A percentile compares a stretch with the other conserved stretches of the same genome.
These are phyloP conservation scores for Stygiomarasmius scandens DNA, from an alignment of 1,284 basidiomycete species.

Conservation along the genomic window DNA sequence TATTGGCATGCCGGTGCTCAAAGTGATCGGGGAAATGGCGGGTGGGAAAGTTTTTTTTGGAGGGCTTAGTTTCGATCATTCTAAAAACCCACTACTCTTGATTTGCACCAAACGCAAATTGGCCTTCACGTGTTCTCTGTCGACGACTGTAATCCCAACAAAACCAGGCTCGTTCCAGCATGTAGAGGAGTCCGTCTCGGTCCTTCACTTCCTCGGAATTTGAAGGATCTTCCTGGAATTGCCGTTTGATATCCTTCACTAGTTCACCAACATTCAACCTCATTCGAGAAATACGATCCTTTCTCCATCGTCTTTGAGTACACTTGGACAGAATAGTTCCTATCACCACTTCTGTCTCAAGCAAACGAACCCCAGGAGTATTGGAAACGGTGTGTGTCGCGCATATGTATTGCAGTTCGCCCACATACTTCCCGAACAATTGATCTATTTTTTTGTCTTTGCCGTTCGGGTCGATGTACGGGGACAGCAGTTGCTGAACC, in stretches of 20 bases:
- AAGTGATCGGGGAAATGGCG: no score
- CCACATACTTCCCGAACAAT: conserved; percentile 55
- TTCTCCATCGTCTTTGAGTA: conserved; percentile 59
- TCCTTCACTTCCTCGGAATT: conserved; percentile 15
- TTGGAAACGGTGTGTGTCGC: conserved; percentile 69
- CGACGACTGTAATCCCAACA: conserved; percentile 61
- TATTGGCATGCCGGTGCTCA: no score
- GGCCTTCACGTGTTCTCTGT: conserved; percentile 23
- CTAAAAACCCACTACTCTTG: no score
- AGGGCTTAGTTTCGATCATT: no score
- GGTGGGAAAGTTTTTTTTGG: no score
- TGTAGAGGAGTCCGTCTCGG: conserved; percentile 38
- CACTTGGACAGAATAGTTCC: conserved; percentile 74
- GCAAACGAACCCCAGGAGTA: conserved; percentile 53
- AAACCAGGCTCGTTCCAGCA: conserved; percentile 59
- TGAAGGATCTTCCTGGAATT: conserved; percentile 37
- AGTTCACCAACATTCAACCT: conserved; percentile 56
- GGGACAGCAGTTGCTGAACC: conserved; percentile 41
- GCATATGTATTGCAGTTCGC: conserved; percentile 71
- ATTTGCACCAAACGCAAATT: conserved; percentile 55
- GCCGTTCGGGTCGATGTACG: conserved; percentile 32
- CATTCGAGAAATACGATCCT: conserved; percentile 65
- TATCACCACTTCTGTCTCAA: conserved; percentile 73
- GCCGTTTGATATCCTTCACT: conserved; percentile 51
- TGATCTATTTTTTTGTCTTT: conserved; percentile 35